A percentile compares a stretch with the other conserved stretches of the same genome.
Conservation (phyloP, 306 rosid genomes). For the Sicyos baderoa region DNA sequence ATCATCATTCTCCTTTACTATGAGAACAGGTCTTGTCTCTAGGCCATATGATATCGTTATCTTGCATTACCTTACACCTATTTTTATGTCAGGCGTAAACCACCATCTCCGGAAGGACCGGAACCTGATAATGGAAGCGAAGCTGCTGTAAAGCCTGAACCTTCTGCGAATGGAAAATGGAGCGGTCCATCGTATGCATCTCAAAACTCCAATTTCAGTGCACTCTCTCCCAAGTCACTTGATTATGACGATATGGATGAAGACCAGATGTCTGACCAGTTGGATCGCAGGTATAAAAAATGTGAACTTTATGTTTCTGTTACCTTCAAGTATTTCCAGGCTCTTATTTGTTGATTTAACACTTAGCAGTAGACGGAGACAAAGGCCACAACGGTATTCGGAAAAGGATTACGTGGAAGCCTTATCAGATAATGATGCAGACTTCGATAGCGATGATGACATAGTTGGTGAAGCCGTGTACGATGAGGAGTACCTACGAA, state of each 20-base stretch:
- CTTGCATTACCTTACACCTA: constrained; percentile 7
- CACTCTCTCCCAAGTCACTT: constrained; percentile 60
- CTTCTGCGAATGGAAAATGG: constrained; percentile 65
- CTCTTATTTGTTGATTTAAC: constrained; percentile 22
- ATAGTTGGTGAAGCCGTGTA: constrained; percentile 94
- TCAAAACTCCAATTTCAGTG: constrained; percentile 47
- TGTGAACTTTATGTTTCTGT: constrained; percentile 2
- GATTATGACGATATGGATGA: constrained; percentile 46
- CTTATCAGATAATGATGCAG: constrained; percentile 68
- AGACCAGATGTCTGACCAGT: constrained; percentile 40
- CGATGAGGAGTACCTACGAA: constrained; percentile 81
- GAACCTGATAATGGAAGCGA: constrained; percentile 64
- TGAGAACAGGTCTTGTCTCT: not conserved
- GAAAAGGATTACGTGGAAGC: constrained; percentile 75
- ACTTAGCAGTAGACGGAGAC: constrained; percentile 67
- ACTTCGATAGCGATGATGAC: constrained; percentile 87
- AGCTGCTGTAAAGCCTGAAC: constrained; percentile 43
- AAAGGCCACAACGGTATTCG: constrained; percentile 83
- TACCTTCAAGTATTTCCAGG: constrained; percentile 7
- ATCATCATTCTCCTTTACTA: not conserved
- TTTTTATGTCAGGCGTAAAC: constrained; percentile 28
- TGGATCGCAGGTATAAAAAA: constrained; percentile 62
- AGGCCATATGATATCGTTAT: not conserved
- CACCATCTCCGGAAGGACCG: constrained; percentile 44
- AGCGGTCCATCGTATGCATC: constrained; percentile 48